Base-by-base conservation (phyloP, 805 yeast species). In the Nakazawaea wickerhamii region DNA sequence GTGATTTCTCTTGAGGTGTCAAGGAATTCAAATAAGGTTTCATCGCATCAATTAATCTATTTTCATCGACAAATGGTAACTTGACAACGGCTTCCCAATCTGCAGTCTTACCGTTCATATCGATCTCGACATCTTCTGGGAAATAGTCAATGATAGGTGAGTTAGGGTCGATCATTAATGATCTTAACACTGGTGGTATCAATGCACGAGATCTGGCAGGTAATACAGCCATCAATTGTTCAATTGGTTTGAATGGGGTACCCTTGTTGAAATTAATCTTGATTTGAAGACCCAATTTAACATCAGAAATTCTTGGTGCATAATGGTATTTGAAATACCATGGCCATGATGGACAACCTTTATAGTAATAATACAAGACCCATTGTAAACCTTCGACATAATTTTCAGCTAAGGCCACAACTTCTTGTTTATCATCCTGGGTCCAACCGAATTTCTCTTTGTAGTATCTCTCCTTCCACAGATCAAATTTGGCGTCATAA, bases 1-100 rank as follows among this genome's bases (percentile, higher is more conserved):
- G 77, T 38, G 55, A 54, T 42, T 68, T 68, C 57, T 93, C 99
- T 39, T 78, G 91, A 0, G 83, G 75, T 1, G 80, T 67, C 44
- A 93, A 65, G 47, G 70, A 72, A 1, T 65, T 55, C 44, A 86
- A 84, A 32, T 71, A 62, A 2, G 95, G 86, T 37, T 64, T 68
- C 75, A 93, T 75, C 1, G 91, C 91, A 3, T 71, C 79, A 25
- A 83, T 65, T 44, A 93, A 71, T 47, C 93, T 73, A 23, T 75
- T 63, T 55, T 84, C 88, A 51, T 93, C 97, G 36, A 93, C 97
- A 70, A 93, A 93, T 4, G 95, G 81, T 45, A 93, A 74, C 54
- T 87, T 74, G 5, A 93, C 96, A 43, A 93, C 96, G 9, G 97
- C 97, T 65, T 93, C 98, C 99, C 99, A 93, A 38, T 88, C 83